Base-by-base conservation (phyloP, 768 basidiomycete genomes). In the Lentinus tigrinus region DNA sequence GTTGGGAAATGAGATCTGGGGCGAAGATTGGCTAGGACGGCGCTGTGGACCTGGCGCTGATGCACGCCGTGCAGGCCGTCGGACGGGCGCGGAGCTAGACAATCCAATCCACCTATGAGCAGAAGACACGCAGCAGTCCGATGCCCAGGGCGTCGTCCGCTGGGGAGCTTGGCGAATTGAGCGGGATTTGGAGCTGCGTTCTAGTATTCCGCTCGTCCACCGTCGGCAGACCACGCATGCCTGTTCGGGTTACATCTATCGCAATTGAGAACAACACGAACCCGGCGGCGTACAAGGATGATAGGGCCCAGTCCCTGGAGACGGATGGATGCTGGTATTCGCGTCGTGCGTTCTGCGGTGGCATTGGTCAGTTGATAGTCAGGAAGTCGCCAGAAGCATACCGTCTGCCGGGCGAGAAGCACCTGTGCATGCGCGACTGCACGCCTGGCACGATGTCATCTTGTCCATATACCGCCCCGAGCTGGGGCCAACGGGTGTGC, bases 261-360 rank as follows among this genome's bases (percentile, higher is more conserved):
- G 43, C 43, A 19, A 10, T 23, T 23, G 14, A 13, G 21, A 13
- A 42, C n/a, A 46, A 3, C 21, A 46, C 21, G 43, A 26, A 23
- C 21, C 23, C 23, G 21, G 21, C 42, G 17, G 19, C 34, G 37
- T 42, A 37, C 21, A 42, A n/a, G 14, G 37, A 28, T 31, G 11
- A 42, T n/a, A 57, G 39, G 23, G 28, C 54, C 47, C 37, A 24
- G 51, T 47, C 47, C 52, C 52, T 50, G 58, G 58, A 27, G 47
- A 54, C 52, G 27, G 17, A 44, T n/a, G 38, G 48, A 19, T 42
- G 19, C 24, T 19, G 34, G 42, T 24, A 19, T 34, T 23, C 37
- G 8, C n/a, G 28, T 24, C 43, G 2, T 14, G 43, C 21, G 14
- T 46, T 23, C 28, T 27, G 24, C 52, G 10, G 39, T 24, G 44